Conservation (phyloP, 1,284 basidiomycete species). For the Apiotrichum gracile region DNA sequence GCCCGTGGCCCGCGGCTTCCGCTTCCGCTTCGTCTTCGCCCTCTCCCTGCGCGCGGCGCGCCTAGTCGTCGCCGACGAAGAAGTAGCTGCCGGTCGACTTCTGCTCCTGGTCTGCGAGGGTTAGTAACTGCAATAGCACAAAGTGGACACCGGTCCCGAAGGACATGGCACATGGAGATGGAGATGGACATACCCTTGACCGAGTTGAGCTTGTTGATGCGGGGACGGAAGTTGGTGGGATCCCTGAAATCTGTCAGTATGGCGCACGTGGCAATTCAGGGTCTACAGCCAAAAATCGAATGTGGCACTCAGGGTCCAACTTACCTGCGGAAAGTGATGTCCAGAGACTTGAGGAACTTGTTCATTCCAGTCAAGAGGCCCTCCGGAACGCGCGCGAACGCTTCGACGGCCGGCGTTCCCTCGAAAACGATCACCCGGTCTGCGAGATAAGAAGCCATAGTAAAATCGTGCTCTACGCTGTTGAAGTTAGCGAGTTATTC, state of each 20-base stretch:
- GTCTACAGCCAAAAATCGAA: too few relatives aligned
- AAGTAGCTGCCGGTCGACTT: constrained; percentile 52
- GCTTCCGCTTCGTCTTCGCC: too few relatives aligned
- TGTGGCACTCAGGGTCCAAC: too few relatives aligned
- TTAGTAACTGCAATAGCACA: constrained; percentile 32
- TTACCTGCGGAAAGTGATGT: constrained; percentile 86
- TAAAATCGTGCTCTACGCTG: constrained; percentile 20
- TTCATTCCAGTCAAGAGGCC: constrained; percentile 45
- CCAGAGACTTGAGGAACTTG: constrained; percentile 78
- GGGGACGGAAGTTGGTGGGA: constrained; percentile 81
- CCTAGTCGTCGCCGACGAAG: constrained; percentile 39
- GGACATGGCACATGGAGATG: too few relatives aligned
- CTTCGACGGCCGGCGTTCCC: constrained; percentile 71
- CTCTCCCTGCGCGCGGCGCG: too few relatives aligned
- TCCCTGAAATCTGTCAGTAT: constrained; percentile 51
- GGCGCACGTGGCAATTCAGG: too few relatives aligned
- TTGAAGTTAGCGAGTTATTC: neutral
- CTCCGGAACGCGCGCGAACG: constrained; percentile 63
- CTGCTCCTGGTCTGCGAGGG: constrained; percentile 51
- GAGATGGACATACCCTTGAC: constrained; percentile 65
- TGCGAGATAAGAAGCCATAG: constrained; percentile 81
- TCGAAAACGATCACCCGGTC: constrained; percentile 96
- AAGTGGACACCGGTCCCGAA: too few relatives aligned
- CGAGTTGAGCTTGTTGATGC: constrained; percentile 90
- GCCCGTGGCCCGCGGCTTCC: too few relatives aligned